phyloP scores from a whole-genome alignment of 495 filamentous ascomycete genomes.

The Neurospora sp. region DNA sequence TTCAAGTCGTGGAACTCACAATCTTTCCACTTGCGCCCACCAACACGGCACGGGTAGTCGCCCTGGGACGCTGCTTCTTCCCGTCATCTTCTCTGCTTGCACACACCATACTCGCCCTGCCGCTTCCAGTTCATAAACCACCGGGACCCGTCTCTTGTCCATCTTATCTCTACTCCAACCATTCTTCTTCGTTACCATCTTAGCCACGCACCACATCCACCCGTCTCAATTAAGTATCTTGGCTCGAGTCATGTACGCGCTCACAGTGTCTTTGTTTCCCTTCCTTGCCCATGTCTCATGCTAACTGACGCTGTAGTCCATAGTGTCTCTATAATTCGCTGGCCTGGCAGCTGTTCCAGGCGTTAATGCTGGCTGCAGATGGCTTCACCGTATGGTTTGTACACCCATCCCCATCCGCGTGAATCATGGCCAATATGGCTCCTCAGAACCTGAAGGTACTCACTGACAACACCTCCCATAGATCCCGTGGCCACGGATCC shows the following conservation, averaged over 20 bases:
- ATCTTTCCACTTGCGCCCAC: not conserved
- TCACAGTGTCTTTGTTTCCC: not conserved
- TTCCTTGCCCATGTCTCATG: not conserved
- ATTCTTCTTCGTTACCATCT: not conserved
- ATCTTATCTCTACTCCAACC: not conserved
- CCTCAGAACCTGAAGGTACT: not conserved
- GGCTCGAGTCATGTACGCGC: not conserved
- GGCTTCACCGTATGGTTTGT: not conserved
- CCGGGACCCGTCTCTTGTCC: not conserved
- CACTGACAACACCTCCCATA: constrained; percentile 1
- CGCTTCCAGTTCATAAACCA: not conserved
- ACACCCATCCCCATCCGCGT: not conserved
- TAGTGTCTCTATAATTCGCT: not conserved
- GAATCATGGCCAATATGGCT: not conserved
- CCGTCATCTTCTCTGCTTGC: not conserved
- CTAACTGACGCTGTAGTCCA: not conserved
- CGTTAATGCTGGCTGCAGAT: not conserved
- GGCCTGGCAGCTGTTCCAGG: not conserved
- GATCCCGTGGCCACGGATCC: constrained; percentile 51
- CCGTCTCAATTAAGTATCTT: not conserved
- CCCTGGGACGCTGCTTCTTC: not conserved
- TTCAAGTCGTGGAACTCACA: not conserved
- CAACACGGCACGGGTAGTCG: not conserved
- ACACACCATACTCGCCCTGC: not conserved
- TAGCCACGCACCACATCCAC: not conserved